Evolutionary conservation across 2,329 filamentous ascomycete species (phyloP).

Genomic region (Colletotrichum costaricense): DNA sequence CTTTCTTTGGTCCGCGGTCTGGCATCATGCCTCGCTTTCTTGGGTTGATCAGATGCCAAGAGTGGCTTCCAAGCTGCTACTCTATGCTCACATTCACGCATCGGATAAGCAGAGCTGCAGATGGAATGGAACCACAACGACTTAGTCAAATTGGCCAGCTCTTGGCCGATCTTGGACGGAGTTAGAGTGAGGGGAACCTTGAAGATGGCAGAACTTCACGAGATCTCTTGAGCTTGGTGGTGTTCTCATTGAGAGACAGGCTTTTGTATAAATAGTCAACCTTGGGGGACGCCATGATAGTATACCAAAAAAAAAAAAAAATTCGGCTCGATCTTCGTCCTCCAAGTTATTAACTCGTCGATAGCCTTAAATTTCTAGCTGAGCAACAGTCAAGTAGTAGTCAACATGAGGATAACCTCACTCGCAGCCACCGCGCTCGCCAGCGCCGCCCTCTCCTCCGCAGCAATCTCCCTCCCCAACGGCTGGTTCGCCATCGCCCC

Average conservation of each 20-base stretch:
- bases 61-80: background rate
- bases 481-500: conserved; percentile 34
- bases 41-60: background rate
- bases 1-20: too few relatives aligned
- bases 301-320: too few relatives aligned
- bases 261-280: conserved; percentile 10
- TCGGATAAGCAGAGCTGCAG: conserved; percentile 18
- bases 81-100: background rate
- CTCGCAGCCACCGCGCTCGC: conserved; percentile 14
- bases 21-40: background rate
- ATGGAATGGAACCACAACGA: background rate
- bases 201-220: conserved; percentile 6
- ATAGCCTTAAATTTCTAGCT: background rate
- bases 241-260: background rate
- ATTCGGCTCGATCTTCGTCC: background rate
- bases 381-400: too few relatives aligned
- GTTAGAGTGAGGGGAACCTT: conserved; percentile 23
- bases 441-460: conserved; percentile 10
- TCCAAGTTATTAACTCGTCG: background rate
- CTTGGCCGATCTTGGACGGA: conserved; percentile 19
- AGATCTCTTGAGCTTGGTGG: background rate
- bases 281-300: background rate
- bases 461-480: conserved; percentile 27
- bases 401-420: conserved; percentile 6
- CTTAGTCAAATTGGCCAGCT: background rate